Evolutionary conservation across 768 basidiomycete species (phyloP).

Genomic region (Cystobasidium tubakii): DNA sequence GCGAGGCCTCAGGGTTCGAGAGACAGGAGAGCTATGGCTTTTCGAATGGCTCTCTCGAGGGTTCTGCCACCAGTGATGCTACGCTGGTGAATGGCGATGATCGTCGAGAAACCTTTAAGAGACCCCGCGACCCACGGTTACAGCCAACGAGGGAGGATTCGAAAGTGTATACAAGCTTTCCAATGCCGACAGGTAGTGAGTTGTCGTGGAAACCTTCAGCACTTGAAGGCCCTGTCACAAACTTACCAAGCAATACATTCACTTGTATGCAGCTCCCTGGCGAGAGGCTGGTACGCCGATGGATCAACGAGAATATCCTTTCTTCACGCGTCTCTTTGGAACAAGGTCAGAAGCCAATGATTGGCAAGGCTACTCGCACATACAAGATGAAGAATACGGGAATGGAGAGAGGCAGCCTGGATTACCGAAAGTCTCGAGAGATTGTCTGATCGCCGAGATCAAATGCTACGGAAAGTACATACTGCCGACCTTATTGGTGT

Average conservation of each 20-base stretch:
- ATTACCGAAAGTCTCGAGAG: slow-evolving; percentile 20
- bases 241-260: not conserved
- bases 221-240: too few relatives aligned
- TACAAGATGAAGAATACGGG: not conserved
- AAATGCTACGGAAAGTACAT: slow-evolving; percentile 30
- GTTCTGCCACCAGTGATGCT: not conserved
- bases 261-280: slow-evolving; percentile 21
- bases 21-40: slow-evolving; percentile 90
- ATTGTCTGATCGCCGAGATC: slow-evolving; percentile 25
- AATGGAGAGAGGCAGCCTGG: slow-evolving; percentile 8
- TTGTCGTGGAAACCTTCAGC: not conserved
- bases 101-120: not conserved
- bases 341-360: not conserved
- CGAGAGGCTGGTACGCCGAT: not conserved
- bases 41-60: slow-evolving; percentile 62
- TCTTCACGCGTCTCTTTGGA: slow-evolving; percentile 22
- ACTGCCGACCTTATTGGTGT: not conserved
- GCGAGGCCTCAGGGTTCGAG: slow-evolving; percentile 68
- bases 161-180: slow-evolving; percentile 35
- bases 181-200: slow-evolving; percentile 14
- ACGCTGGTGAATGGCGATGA: not conserved
- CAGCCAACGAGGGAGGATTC: slow-evolving; percentile 16
- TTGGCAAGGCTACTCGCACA: not conserved
- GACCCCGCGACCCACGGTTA: not conserved
- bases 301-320: not conserved